Base-by-base conservation (phyloP, 2,329 filamentous ascomycete genomes). In the Aspergillus carbonarius region DNA sequence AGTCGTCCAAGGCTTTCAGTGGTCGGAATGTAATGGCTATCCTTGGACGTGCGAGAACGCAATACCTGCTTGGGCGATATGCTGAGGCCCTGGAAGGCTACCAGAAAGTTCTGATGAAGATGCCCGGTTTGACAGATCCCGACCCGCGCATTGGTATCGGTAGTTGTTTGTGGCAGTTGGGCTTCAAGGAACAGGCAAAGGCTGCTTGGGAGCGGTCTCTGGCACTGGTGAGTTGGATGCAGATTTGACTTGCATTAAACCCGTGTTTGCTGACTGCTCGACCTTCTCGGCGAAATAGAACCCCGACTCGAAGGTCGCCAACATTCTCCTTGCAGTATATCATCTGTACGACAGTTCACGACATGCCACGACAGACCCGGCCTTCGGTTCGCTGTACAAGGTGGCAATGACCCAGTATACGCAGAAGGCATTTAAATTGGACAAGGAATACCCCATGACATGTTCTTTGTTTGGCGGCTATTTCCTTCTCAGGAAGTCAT, bases 141-240 rank as follows among this genome's bases (percentile, higher is more conserved):
- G 95, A 99, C 74, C 96, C 95, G 66, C 86, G 96, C 67, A 93
- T 99, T 66, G 95, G 95, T 56, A 93, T 99, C 70, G 95, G 95
- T 47, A 95, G 92, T 76, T 99, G 95, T 79, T 89, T 97, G 74
- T 99, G 96, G 95, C 91, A 96, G 74, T 82, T 99, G 27, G 93
- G 93, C 10, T 92, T 91, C 80, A 97, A 96, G 74, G 91, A 96
- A 34, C 92, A 96, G 68, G 95, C 96, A 7, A 93, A 91, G 71
- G 80, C 82, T 49, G 93, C 95, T 12, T 99, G 95, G 95, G 90
- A 96, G 71, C 84, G 95, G 63, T 87, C 89, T 12, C 78, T 97
- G 27, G 91, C 96, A 71, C 83, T 97, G 70, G 78, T 81, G 86
- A 83, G 70, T 67, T 34, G 2, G 9, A 13, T 18, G 18, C 25